Evolutionary conservation across 192 early-diverging fungal species (phyloP).

Genomic region (Entomortierella beljakovae): DNA sequence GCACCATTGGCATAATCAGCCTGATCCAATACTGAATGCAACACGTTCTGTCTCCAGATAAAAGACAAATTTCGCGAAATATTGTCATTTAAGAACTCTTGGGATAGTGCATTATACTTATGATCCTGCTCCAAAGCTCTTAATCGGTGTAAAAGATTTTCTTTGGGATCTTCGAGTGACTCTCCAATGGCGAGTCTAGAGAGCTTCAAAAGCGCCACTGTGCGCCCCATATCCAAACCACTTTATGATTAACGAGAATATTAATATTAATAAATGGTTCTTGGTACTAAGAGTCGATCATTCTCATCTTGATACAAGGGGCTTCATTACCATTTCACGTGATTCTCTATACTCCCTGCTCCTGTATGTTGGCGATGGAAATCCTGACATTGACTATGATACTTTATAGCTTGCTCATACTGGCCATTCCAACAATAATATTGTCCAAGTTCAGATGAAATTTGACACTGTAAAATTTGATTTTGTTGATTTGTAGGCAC

Average conservation of each 20-base stretch:
- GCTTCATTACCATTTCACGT: constrained; percentile 14
- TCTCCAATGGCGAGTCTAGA: constrained; percentile 27
- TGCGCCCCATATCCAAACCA: constrained; percentile 17
- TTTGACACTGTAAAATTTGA: constrained; percentile 25
- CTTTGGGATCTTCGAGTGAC: constrained; percentile 12
- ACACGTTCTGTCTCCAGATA: constrained; percentile 22
- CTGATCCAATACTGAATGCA: constrained; percentile 12
- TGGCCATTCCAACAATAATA: constrained; percentile 43
- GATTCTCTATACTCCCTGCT: not conserved
- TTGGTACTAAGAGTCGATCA: not conserved
- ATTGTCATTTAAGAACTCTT: constrained; percentile 35
- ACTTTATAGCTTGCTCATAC: constrained; percentile 11
- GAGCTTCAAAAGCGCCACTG: constrained; percentile 23
- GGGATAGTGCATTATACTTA: not conserved
- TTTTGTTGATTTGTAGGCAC: not conserved
- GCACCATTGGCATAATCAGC: constrained; percentile 7
- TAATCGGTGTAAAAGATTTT: constrained; percentile 11
- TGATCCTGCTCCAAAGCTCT: constrained; percentile 7
- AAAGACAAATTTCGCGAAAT: constrained; percentile 6
- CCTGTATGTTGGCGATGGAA: constrained; percentile 1
- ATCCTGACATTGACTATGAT: constrained; percentile 13
- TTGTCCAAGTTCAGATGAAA: constrained; percentile 40
- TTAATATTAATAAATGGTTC: too few species aligned
- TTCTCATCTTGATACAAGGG: not conserved
- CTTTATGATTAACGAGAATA: not conserved